phyloP scores from a whole-genome alignment of 257 asterid genomes.

The Solanum pimpinellifolium region DNA sequence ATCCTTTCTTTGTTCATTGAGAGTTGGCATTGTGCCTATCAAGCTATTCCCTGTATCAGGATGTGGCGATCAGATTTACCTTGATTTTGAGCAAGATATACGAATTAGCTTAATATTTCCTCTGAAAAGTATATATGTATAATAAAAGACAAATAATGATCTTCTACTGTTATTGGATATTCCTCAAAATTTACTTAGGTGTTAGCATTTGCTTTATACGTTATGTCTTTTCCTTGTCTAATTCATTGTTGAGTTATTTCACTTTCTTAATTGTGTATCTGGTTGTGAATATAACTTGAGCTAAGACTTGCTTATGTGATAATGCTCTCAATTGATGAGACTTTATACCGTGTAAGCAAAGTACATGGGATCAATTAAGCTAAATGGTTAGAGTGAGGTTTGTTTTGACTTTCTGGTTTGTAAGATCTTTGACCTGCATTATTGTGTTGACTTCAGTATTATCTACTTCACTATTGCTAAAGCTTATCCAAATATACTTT shows the following conservation, averaged over 20 bases:
- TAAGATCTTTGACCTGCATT: neutral
- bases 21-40: neutral
- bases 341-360: neutral
- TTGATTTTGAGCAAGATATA: neutral
- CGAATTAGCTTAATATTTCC: neutral
- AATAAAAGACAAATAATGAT: neutral
- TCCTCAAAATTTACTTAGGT: neutral
- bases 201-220: neutral
- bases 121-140: neutral
- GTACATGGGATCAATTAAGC: neutral
- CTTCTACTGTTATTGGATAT: neutral
- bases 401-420: neutral
- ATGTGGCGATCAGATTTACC: neutral
- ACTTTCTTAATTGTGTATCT: neutral
- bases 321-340: neutral
- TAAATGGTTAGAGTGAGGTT: neutral
- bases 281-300: neutral
- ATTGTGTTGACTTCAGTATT: neutral
- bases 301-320: neutral
- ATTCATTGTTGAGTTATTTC: neutral
- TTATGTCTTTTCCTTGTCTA: neutral
- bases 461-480: neutral
- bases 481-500: neutral
- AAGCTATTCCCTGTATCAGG: neutral
- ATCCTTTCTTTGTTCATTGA: neutral